Evolutionary conservation across 305 asterid genomes (phyloP).

Genomic region (Fraxinus platypoda): DNA sequence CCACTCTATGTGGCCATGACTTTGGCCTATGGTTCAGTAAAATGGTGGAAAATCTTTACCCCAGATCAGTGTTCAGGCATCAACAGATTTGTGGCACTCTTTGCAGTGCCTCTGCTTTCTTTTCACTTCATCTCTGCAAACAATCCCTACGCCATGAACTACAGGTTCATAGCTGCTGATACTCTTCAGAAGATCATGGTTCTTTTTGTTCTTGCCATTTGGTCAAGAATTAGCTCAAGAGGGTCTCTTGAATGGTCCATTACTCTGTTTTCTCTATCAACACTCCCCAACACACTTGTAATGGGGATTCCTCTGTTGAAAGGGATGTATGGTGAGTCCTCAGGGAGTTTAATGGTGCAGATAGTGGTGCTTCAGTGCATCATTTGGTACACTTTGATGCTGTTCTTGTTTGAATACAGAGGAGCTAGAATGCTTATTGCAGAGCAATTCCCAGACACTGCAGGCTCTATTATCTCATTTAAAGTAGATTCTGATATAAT

Average conservation of each 20-base stretch:
- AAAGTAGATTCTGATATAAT: conserved; percentile 61
- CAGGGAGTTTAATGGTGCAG: conserved; percentile 66
- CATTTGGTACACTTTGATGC: conserved; percentile 72
- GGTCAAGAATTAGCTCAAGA: conserved; percentile 47
- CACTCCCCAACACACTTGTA: conserved; percentile 63
- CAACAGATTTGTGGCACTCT: conserved; percentile 64
- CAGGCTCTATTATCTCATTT: conserved; percentile 53
- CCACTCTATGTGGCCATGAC: conserved; percentile 77
- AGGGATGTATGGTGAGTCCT: conserved; percentile 58
- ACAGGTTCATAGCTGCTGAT: conserved; percentile 67
- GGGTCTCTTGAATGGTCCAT: conserved; percentile 71
- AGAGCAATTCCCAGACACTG: conserved; percentile 72
- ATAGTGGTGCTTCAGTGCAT: conserved; percentile 68
- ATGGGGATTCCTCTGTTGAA: conserved; percentile 65
- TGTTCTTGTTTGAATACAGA: conserved; percentile 60
- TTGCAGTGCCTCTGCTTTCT: conserved; percentile 63
- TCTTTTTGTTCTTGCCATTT: conserved; percentile 42
- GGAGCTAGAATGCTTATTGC: conserved; percentile 64
- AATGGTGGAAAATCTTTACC: conserved; percentile 65
- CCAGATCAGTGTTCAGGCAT: conserved; percentile 74
- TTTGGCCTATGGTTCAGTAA: conserved; percentile 59
- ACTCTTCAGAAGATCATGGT: conserved; percentile 60
- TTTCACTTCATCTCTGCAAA: conserved; percentile 71
- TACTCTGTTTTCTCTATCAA: conserved; percentile 61
- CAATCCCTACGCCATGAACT: conserved; percentile 71